Evolutionary conservation across 495 filamentous ascomycete genomes (phyloP).

Genomic region (Letharia columbiana): DNA sequence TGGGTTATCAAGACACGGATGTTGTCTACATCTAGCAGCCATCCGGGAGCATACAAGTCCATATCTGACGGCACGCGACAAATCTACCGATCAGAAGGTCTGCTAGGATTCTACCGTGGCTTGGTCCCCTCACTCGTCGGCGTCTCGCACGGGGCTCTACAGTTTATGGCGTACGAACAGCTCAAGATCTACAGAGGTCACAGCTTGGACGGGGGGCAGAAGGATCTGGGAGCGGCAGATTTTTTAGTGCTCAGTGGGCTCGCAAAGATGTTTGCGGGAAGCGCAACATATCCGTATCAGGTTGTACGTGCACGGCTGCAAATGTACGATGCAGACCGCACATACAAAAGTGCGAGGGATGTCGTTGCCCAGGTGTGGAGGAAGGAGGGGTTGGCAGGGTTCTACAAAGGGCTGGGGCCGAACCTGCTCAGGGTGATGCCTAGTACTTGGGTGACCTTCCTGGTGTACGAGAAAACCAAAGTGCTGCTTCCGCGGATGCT

Average conservation of each 20-base stretch:
- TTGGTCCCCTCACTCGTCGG: constrained; percentile 76
- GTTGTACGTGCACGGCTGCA: constrained; percentile 82
- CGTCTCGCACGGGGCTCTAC: constrained; percentile 89
- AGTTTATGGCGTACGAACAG: constrained; percentile 92
- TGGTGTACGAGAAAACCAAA: constrained; percentile 93
- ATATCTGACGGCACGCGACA: constrained; percentile 58
- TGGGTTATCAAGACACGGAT: constrained; percentile 99
- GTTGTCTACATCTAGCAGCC: constrained; percentile 66
- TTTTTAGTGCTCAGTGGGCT: constrained; percentile 66
- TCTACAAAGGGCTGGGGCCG: constrained; percentile 87
- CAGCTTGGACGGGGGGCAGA: constrained; percentile 16
- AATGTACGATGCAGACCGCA: constrained; percentile 66
- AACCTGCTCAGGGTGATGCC: constrained; percentile 84
- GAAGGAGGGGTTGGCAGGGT: constrained; percentile 71
- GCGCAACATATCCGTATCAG: constrained; percentile 87
- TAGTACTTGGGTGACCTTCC: constrained; percentile 93
- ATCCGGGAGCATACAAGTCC: constrained; percentile 73
- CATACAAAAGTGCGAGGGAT: constrained; percentile 62
- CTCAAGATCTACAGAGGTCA: constrained; percentile 54
- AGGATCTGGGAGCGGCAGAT: constrained; percentile 61
- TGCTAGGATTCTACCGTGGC: constrained; percentile 74
- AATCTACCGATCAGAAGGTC: constrained; percentile 60
- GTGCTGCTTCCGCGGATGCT: constrained; percentile 24
- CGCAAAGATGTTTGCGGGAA: constrained; percentile 82
- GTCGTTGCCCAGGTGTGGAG: constrained; percentile 64